Base-by-base conservation (phyloP, 495 filamentous ascomycete genomes). In the Penicillium daleae region DNA sequence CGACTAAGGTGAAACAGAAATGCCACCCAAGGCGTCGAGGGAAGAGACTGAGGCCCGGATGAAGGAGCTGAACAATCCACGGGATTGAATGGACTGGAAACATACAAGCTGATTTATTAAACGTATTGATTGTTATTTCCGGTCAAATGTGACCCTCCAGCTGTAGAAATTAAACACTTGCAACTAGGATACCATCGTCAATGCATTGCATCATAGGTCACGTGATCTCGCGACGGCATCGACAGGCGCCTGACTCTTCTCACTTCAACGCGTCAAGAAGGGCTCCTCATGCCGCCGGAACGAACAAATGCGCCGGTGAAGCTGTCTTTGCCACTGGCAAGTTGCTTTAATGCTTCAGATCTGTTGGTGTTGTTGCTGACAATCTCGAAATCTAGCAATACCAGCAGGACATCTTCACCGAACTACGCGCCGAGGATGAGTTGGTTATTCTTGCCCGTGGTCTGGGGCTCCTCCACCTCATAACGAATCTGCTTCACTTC, bases 401-500 rank as follows among this genome's bases (percentile, higher is more conserved):
- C 71, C 91, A 94, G 78, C 92, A 97, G 78, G 90, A 95, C 72
- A 86, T 97, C 66, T 97, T 96, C 80, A 89, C 90, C 78, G 90
- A 93, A 83, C 87, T 96, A 61, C 88, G 91, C 60, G 78, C 86
- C 55, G 91, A 97, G 77, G 95, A 99, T 91, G 91, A 94, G 76
- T 87, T 98, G 64, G 87, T 97, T 67, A 81, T 98, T 42, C 83
- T 97, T 39, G 94, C 93, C 3, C 90, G 93, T 56, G 95, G 95
- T 66, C 87, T 98, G 19, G 95, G 95, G 56, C 87, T 98, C 19
- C 84, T 97, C 57, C 92, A 92, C 52, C 80, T 98, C 19, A 85
- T 97, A 61, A 96, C 92, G 17, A 98, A 97, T 72, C 85, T 99
- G 9, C 86, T 99, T 35, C 96, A 99, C 73, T 92, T 93, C 22